A percentile compares a stretch with the other conserved stretches of the same genome.
Evolutionary conservation across 108 stramenopile species (phyloP).

Genomic region (Nitzschia inconspicua): DNA sequence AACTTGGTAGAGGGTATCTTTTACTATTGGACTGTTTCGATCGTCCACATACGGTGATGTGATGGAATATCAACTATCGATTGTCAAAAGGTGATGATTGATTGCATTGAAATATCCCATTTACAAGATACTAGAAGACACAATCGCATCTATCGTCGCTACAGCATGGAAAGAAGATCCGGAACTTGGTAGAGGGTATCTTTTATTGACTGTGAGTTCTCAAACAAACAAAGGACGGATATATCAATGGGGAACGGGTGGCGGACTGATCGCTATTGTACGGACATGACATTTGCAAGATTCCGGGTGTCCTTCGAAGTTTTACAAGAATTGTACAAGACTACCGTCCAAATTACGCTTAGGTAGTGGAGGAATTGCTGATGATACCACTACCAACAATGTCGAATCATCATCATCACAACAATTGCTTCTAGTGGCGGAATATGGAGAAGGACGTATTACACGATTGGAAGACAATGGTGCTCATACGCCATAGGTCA

Average conservation of each 20-base stretch:
- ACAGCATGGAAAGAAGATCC: conserved; percentile 66
- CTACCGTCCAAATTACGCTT: neutral
- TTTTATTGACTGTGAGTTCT: conserved; percentile 45
- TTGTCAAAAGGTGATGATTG: too few species aligned
- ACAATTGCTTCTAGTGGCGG: conserved; percentile 50
- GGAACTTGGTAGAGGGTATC: conserved; percentile 68
- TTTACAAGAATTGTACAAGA: conserved; percentile 7
- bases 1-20: too few species aligned
- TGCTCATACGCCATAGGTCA: conserved; percentile 66
- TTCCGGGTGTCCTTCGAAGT: conserved; percentile 62
- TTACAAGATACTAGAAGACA: too few species aligned
- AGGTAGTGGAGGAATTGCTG: conserved; percentile 60
- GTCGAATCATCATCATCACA: neutral
- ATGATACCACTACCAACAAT: conserved; percentile 20
- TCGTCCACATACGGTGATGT: too few species aligned
- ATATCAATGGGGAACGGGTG: conserved; percentile 78
- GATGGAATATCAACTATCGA: too few species aligned
- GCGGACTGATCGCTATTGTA: conserved; percentile 79
- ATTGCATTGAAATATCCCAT: too few species aligned
- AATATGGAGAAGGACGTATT: conserved; percentile 77
- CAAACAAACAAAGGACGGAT: conserved; percentile 52
- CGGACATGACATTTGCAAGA: conserved; percentile 57
- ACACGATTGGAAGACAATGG: conserved; percentile 69
- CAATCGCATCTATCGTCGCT: conserved; percentile 13
- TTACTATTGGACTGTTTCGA: too few species aligned